phyloP scores from a whole-genome alignment of 2,329 filamentous ascomycete species.

The Phoma sp. region DNA sequence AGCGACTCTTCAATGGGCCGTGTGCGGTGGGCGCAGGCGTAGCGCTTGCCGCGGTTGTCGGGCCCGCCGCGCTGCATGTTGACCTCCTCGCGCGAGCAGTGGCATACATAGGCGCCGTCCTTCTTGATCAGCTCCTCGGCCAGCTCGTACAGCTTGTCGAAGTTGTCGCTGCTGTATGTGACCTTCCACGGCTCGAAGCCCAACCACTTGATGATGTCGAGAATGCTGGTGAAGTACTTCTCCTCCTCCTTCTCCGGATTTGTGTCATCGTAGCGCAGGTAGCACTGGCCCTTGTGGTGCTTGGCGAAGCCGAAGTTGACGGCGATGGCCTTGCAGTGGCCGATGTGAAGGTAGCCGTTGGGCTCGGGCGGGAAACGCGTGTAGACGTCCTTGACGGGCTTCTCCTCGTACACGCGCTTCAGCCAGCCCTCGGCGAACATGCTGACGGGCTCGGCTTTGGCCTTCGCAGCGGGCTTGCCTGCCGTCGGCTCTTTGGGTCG shows the following conservation, averaged over 20 bases:
- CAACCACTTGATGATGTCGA: conserved; percentile 86
- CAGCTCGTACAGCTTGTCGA: conserved; percentile 83
- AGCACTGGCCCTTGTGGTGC: conserved; percentile 78
- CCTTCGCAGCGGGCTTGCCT: conserved; percentile 36
- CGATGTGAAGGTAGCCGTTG: conserved; percentile 92
- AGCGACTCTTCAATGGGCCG: conserved; percentile 78
- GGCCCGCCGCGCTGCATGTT: conserved; percentile 86
- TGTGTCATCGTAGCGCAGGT: conserved; percentile 88
- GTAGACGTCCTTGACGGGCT: conserved; percentile 53
- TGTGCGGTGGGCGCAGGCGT: conserved; percentile 79
- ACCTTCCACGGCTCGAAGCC: conserved; percentile 79
- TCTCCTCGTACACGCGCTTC: conserved; percentile 57
- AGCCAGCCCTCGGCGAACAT: conserved; percentile 59
- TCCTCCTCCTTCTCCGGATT: conserved; percentile 95
- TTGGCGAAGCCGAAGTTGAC: conserved; percentile 96
- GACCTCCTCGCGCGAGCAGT: conserved; percentile 80
- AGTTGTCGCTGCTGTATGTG: conserved; percentile 91
- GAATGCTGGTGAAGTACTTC: conserved; percentile 85
- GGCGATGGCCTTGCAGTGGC: conserved; percentile 93
- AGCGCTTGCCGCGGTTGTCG: conserved; percentile 70
- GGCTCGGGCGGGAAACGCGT: conserved; percentile 66
- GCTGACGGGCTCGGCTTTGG: conserved; percentile 39
- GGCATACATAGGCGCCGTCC: conserved; percentile 79
- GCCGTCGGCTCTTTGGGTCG: conserved; percentile 45
- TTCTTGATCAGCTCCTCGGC: conserved; percentile 81